Conservation (phyloP, 257 asterid genomes). For the Nicotiana obtusifolia region DNA sequence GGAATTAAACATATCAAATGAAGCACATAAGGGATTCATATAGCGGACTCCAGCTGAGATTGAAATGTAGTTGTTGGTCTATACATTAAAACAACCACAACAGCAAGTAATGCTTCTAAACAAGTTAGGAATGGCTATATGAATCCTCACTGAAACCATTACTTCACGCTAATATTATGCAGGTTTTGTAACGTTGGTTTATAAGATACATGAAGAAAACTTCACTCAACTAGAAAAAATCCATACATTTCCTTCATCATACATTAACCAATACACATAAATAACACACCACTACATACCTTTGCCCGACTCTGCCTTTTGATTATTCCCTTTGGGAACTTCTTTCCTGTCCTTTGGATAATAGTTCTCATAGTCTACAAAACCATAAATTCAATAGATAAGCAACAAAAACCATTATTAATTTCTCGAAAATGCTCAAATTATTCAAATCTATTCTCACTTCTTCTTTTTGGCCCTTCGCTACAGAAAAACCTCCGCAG, state of each 20-base stretch:
- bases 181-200: not conserved
- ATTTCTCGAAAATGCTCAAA: not conserved
- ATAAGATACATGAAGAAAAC: too few species aligned
- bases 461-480: constrained; percentile 50
- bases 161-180: too few species aligned
- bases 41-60: not conserved
- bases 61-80: not conserved
- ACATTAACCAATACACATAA: not conserved
- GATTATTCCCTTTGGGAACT: constrained; percentile 41
- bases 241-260: not conserved
- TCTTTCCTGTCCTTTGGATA: constrained; percentile 53
- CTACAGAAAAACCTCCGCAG: constrained; percentile 56
- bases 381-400: constrained; percentile 17
- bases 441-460: constrained; percentile 24
- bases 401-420: not conserved
- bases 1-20: not conserved
- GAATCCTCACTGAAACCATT: too few species aligned
- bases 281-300: constrained; percentile 28
- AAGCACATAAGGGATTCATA: not conserved
- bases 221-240: not conserved
- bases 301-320: constrained; percentile 40
- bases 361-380: constrained; percentile 59
- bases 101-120: too few species aligned
- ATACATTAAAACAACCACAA: not conserved
- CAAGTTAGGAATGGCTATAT: too few species aligned